Base-by-base conservation (phyloP, 179 eudicot genomes). In the Amaranthus tricolor region DNA sequence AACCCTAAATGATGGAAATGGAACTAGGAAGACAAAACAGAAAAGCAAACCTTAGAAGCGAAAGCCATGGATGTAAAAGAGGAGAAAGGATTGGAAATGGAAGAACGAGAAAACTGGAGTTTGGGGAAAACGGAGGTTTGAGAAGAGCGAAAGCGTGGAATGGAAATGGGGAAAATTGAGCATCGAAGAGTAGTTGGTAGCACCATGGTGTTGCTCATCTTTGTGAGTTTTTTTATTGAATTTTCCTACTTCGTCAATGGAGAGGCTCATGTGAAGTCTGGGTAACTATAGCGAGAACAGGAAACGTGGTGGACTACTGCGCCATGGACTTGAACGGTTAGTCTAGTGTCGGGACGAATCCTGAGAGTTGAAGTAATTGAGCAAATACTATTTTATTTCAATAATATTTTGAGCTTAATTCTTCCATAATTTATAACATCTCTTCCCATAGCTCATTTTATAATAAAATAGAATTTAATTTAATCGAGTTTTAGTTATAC, bases 171-270 rank as follows among this genome's bases (percentile, higher is more conserved):
- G 64, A 71, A 52, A 75, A 67, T 57, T 17, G 72, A 57, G 64
- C 21, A 47, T 24, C 73, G 73, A 9, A 68, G 12, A 55, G 66
- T 66, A 14, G 72, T 66, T 68, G 73, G 73, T 20, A 68, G 24
- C 15, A 63, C 51, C 78, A 59, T 68, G 55, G 58, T 50, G 31
- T 48, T 75, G 24, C 71, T 75, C 49, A 63, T 40, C 7, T 24
- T 63, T 48, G 13, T 5, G 49, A 12, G 5, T 49, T 1, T 21
- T 68, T 67, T 13, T 7, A 2, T 65, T n/a, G 15, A 5, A 14
- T 16, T 43, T 50, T 20, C 6, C 14, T 15, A 4, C 20, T 9
- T 8, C 9, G 5, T 17, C 21, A 64, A 64, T 16, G 68, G 16
- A 52, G 14, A 52, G 9, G 55, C 55, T 52, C 11, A 52, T 9